phyloP scores from a whole-genome alignment of 1,284 basidiomycete genomes.

The Jaminaea rosea region DNA sequence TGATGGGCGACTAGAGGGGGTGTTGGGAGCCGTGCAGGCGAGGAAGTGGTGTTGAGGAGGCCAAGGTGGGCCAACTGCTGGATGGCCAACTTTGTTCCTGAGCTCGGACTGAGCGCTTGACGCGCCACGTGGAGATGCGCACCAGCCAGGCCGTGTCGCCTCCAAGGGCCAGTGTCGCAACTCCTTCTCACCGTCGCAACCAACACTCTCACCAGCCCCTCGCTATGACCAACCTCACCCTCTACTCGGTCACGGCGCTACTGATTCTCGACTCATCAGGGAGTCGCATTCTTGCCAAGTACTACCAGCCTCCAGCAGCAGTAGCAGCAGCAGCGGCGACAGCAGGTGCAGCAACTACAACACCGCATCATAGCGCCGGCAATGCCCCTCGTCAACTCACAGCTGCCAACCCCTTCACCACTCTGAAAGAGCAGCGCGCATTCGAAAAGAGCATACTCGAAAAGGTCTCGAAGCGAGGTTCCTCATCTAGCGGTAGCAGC shows the following conservation, averaged over 20 bases:
- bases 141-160: no score
- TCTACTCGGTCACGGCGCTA: constrained; percentile 52
- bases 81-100: no score
- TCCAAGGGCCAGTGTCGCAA: no score
- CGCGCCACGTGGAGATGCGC: no score
- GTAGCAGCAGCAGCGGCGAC: constrained; percentile 13
- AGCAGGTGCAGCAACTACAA: constrained; percentile 13
- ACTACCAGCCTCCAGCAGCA: constrained; percentile 70
- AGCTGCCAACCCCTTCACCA: constrained; percentile 56
- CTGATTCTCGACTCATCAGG: constrained; percentile 84
- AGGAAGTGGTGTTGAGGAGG: no score
- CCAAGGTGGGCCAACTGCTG: no score
- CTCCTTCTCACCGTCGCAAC: no score
- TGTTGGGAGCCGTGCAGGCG: no score
- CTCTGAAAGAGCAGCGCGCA: constrained; percentile 81
- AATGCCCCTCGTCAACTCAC: constrained; percentile 16
- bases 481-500: neutral
- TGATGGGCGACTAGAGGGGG: constrained; percentile 15
- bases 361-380: constrained; percentile 8
- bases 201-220: neutral
- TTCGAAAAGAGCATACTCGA: constrained; percentile 93
- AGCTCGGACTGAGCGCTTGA: no score
- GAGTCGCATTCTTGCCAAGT: constrained; percentile 87
- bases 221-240: constrained; percentile 40
- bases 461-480: constrained; percentile 56